Conservation (phyloP, 2,329 filamentous ascomycete species). For the Colletotrichum limetticola region DNA sequence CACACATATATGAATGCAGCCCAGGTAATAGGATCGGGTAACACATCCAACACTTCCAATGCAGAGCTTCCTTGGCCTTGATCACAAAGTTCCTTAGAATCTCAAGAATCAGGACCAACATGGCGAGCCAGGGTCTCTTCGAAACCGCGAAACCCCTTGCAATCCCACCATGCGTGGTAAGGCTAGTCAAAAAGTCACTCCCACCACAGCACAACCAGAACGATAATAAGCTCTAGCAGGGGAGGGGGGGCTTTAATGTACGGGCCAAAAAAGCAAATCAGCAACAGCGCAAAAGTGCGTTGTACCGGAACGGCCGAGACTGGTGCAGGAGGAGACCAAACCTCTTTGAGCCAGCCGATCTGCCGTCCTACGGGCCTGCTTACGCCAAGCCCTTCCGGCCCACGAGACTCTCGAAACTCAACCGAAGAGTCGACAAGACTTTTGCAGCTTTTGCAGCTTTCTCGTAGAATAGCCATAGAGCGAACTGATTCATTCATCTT, state of each 20-base stretch:
- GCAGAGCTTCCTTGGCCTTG: no score
- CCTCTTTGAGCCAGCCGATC: background rate
- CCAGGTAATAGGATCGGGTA: no score
- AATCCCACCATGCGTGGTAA: background rate
- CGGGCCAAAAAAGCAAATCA: background rate
- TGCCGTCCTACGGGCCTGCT: background rate
- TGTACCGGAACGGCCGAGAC: background rate
- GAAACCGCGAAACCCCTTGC: background rate
- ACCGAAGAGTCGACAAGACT: no score
- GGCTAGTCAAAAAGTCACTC: background rate
- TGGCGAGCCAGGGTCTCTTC: no score
- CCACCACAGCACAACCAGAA: background rate
- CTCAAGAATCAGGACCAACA: no score
- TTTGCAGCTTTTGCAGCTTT: no score
- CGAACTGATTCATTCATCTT: no score
- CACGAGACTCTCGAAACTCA: no score
- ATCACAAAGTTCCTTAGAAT: no score
- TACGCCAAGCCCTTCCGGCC: background rate
- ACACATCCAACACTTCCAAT: no score
- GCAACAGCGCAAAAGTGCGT: background rate
- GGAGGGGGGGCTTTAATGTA: background rate
- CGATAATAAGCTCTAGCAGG: background rate
- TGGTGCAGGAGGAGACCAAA: background rate
- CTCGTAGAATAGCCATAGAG: no score
- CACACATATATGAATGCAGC: no score